Conservation (phyloP, 768 basidiomycete species). For the Vararia minispora region DNA sequence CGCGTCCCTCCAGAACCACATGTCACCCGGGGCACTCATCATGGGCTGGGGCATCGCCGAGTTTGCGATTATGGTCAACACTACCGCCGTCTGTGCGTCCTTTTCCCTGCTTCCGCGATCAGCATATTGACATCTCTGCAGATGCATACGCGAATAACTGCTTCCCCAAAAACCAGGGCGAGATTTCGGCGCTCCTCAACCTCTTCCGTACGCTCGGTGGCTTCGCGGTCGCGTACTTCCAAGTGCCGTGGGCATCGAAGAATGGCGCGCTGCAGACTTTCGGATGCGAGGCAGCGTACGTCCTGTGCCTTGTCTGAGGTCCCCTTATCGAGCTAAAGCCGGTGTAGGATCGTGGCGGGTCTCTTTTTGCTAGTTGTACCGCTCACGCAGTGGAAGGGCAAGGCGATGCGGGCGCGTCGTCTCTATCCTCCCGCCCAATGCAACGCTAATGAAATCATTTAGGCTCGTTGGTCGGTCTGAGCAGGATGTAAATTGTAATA, state of each 20-base stretch:
- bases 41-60: constrained; percentile 62
- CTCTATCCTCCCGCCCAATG: too few species aligned
- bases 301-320: constrained; percentile 7
- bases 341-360: constrained; percentile 33
- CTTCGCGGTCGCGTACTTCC: constrained; percentile 56
- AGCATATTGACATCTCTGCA: constrained; percentile 15
- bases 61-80: constrained; percentile 45
- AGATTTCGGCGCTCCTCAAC: constrained; percentile 53
- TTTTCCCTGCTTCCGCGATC: constrained; percentile 9
- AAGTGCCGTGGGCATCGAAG: constrained; percentile 52
- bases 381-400: constrained; percentile 37
- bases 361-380: constrained; percentile 44
- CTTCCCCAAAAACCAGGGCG: constrained; percentile 42
- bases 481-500: too few species aligned
- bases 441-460: too few species aligned
- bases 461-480: too few species aligned
- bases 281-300: constrained; percentile 51
- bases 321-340: neutral
- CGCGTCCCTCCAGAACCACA: constrained; percentile 39
- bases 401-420: constrained; percentile 30
- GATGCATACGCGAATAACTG: constrained; percentile 40
- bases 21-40: constrained; percentile 40
- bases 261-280: constrained; percentile 52
- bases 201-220: constrained; percentile 45
- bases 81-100: constrained; percentile 47